Evolutionary conservation across 768 basidiomycete genomes (phyloP), one percentile per base, ranked within the genome.

Genomic region (Tubosaeta brunneosetosa): DNA sequence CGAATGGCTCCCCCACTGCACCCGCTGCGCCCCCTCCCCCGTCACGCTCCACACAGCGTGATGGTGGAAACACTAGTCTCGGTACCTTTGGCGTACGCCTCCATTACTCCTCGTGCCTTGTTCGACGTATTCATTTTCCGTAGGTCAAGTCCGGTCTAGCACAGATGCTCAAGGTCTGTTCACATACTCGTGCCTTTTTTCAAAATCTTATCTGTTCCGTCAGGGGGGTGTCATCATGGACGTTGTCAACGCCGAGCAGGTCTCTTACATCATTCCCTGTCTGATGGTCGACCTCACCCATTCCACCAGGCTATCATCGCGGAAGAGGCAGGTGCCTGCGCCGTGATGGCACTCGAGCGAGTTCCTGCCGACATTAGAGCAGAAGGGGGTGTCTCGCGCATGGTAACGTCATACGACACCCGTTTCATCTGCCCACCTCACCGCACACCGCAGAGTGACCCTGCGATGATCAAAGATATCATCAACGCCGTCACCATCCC

Each of bases 341-440:
- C 95, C 53, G 95, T 99, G 56, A 98, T 99, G 95, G 92, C 92
- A 4, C 80, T 94, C 31, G 92, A 97, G 71, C 79, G 94, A 52
- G 91, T 99, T 3, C 95, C 95, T 10, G 94, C 94, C 12, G 93
- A 97, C 66, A 98, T 99, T 65, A 82, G 95, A 55, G 79, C 79
- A 16, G 77, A 91, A 67, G 95, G 95, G 31, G 95, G 95, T 53
- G 95, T 99, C 49, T 92, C 95, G 0, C 79, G 95, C 55, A 99
- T 99, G 95, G 93, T 91, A 61, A 59, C 82, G 64, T 36, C 52
- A 41, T 27, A 12, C 52, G 3, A n/a, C 26, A 6, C 31, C 58
- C 46, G 0, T 43, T 7, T 43, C 43, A n/a, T 8, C 12, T 27
- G 1, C 25, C 0, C 38, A 4, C 31, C 36, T 54, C 50, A 55